A percentile compares a stretch with the other conserved stretches of the same genome.
phyloP scores from a whole-genome alignment of 768 basidiomycete species.

The Xanthoconium stramineum region DNA sequence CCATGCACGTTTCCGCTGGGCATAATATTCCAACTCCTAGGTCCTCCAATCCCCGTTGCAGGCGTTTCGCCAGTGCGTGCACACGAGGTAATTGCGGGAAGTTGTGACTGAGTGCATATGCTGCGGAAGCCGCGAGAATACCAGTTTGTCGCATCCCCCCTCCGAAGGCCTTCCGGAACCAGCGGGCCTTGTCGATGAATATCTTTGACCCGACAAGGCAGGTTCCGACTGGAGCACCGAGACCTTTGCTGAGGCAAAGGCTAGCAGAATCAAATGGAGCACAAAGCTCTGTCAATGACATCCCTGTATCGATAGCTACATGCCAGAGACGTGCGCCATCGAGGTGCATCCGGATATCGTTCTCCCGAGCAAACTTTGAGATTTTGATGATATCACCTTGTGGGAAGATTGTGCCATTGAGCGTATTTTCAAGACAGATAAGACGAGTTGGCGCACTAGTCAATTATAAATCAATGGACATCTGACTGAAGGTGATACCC shows the following conservation, averaged over 20 bases:
- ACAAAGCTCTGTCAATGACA: constrained; percentile 70
- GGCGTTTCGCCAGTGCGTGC: constrained; percentile 67
- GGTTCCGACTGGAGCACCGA: constrained; percentile 85
- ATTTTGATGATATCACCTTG: constrained; percentile 86
- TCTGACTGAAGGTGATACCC: constrained; percentile 19
- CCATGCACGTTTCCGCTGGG: constrained; percentile 90
- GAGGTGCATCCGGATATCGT: constrained; percentile 79
- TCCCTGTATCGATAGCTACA: constrained; percentile 74
- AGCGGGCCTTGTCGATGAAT: constrained; percentile 74
- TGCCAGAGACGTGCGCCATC: constrained; percentile 98
- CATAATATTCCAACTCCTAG: constrained; percentile 71
- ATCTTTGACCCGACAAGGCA: constrained; percentile 77
- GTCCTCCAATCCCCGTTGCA: constrained; percentile 68
- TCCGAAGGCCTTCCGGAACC: constrained; percentile 93
- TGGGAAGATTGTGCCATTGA: constrained; percentile 88
- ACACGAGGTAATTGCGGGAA: constrained; percentile 73
- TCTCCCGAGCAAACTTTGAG: constrained; percentile 64
- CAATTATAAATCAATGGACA: constrained; percentile 4
- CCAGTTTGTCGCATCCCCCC: constrained; percentile 96
- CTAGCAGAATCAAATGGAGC: constrained; percentile 90
- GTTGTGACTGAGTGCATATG: constrained; percentile 82
- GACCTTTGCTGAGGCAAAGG: constrained; percentile 94
- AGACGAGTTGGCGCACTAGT: constrained; percentile 77
- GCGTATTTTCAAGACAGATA: constrained; percentile 90
- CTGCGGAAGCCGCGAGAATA: constrained; percentile 75